A percentile compares a stretch with the other conserved stretches of the same genome.
Conservation (phyloP, 768 basidiomycete species). For the Pisolithus tinctorius region DNA sequence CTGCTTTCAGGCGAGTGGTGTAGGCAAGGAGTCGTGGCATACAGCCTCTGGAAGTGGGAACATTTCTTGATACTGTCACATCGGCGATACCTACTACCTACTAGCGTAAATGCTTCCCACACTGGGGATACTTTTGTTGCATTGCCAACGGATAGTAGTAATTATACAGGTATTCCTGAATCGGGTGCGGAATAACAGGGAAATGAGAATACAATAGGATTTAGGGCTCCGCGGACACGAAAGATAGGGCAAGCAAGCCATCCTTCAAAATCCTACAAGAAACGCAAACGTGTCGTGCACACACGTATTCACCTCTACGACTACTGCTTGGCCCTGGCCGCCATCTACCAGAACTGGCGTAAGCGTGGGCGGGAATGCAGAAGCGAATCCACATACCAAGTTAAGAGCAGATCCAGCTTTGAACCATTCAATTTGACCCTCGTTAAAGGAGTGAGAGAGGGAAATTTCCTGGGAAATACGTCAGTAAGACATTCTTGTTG, state of each 20-base stretch:
- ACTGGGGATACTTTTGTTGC: slow-evolving; percentile 2
- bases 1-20: background rate
- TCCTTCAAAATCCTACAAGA: background rate
- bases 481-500: slow-evolving; percentile 6
- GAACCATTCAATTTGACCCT: slow-evolving; percentile 98
- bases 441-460: slow-evolving; percentile 92
- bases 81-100: background rate
- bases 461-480: slow-evolving; percentile 45
- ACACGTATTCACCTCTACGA: slow-evolving; percentile 2
- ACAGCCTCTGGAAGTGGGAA: slow-evolving; percentile 6
- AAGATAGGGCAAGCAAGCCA: background rate
- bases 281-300: slow-evolving; percentile 1
- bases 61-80: background rate
- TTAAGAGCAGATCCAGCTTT: slow-evolving; percentile 94
- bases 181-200: background rate
- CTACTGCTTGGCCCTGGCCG: slow-evolving; percentile 49
- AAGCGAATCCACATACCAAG: slow-evolving; percentile 44
- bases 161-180: slow-evolving; percentile 13
- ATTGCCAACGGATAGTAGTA: slow-evolving; percentile 7
- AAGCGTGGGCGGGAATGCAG: background rate
- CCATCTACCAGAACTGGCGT: slow-evolving; percentile 44
- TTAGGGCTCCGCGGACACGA: background rate
- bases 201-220: background rate
- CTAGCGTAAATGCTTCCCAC: no score
- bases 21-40: slow-evolving; percentile 16